phyloP scores from a whole-genome alignment of 2,329 filamentous ascomycete species.

The Diaporthe amygdali region DNA sequence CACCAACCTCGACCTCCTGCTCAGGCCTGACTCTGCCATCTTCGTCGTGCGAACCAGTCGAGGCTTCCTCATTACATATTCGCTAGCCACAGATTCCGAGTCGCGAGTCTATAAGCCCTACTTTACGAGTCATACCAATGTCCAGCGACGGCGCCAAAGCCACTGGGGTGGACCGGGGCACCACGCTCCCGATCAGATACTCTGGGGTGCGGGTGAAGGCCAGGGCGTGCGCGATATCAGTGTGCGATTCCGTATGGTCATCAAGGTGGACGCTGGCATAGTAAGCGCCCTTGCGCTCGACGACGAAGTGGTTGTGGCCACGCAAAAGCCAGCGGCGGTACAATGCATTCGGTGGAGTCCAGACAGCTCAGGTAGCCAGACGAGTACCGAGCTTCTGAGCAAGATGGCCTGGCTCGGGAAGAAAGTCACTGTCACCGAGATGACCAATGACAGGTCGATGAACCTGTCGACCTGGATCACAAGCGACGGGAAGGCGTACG shows the following conservation, averaged over 20 bases:
- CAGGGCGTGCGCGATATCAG: slow-evolving; percentile 84
- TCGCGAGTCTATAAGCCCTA: slow-evolving; percentile 85
- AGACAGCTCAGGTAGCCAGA: slow-evolving; percentile 81
- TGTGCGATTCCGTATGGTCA: slow-evolving; percentile 94
- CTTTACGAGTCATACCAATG: slow-evolving; percentile 71
- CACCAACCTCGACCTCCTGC: slow-evolving; percentile 79
- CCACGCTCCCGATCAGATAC: slow-evolving; percentile 62
- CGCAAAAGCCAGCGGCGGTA: slow-evolving; percentile 87
- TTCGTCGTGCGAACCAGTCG: slow-evolving; percentile 86
- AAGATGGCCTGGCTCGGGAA: slow-evolving; percentile 87
- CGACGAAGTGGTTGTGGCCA: slow-evolving; percentile 91
- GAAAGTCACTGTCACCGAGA: slow-evolving; percentile 76
- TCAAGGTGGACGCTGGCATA: slow-evolving; percentile 96
- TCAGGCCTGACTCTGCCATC: slow-evolving; percentile 91
- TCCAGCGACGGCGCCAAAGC: slow-evolving; percentile 66
- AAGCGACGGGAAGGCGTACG: slow-evolving; percentile 85
- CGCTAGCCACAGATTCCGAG: slow-evolving; percentile 81
- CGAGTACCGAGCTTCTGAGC: slow-evolving; percentile 86
- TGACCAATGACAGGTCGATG: slow-evolving; percentile 96
- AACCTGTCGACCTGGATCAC: slow-evolving; percentile 94
- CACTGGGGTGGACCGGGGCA: slow-evolving; percentile 63
- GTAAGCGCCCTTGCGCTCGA: slow-evolving; percentile 86
- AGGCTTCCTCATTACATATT: slow-evolving; percentile 94
- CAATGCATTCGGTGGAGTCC: slow-evolving; percentile 97
- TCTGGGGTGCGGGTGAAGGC: slow-evolving; percentile 82